These are phyloP conservation scores for Colletotrichum sp. DNA, from an alignment of 2,329 filamentous ascomycete genomes.

Conservation along the genomic window DNA sequence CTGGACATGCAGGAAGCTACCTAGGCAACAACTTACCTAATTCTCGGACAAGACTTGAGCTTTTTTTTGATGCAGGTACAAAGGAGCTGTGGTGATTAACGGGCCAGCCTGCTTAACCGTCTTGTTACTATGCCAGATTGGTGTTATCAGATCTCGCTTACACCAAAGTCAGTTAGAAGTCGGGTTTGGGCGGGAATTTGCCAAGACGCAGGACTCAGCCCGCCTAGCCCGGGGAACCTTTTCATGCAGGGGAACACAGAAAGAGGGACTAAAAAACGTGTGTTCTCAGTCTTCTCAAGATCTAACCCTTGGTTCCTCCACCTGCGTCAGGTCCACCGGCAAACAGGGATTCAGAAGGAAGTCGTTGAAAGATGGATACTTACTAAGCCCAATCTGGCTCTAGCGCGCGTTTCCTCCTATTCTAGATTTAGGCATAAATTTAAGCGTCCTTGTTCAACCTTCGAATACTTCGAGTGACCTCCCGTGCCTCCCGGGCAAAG, in stretches of 20 bases:
- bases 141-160: background rate
- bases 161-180: background rate
- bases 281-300: background rate
- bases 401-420: background rate
- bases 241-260: background rate
- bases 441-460: background rate
- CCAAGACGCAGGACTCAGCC: background rate
- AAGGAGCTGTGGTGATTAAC: background rate
- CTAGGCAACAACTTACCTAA: background rate
- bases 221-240: background rate
- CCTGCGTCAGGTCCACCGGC: background rate
- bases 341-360: background rate
- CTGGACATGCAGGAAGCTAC: background rate
- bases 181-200: background rate
- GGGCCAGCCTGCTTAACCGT: background rate
- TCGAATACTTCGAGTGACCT: background rate
- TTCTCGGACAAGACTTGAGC: background rate
- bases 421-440: background rate
- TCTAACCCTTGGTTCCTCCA: background rate
- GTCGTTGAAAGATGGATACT: background rate
- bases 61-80: background rate
- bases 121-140: background rate
- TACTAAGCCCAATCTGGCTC: background rate
- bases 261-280: background rate
- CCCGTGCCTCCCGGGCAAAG: background rate